Base-by-base conservation (phyloP, 2,329 filamentous ascomycete genomes). In the Pseudopyricularia cyperi region DNA sequence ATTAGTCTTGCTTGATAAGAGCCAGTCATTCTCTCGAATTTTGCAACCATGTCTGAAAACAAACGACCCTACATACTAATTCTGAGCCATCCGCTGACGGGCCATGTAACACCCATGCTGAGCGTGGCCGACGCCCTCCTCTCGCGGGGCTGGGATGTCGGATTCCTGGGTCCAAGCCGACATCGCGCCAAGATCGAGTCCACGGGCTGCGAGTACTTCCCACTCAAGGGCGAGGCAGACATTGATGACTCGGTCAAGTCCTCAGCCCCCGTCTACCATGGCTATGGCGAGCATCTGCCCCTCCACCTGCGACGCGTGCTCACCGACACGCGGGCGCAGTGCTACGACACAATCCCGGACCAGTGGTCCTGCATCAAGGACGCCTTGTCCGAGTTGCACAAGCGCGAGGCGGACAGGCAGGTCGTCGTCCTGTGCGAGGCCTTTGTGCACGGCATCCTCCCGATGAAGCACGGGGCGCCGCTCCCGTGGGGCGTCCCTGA, bases 361-460 rank as follows among this genome's bases (percentile, higher is more conserved):
- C 62, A 66, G 19, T 70, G 66, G 66, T 48, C 50, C 0, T 62
- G 62, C 49, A 54, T 69, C 47, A 57, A 57, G 34, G 56, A 56
- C 0, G 63, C 63, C 0, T 55, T 69, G 12, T 24, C 28, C 2
- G 46, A 33, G 2, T 52, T 69, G 28, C 58, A 57, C 15, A 30
- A 7, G 2, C 55, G 55, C 3, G 54, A 56, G 9, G 60, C 61
- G 0, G 7, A 14, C 19, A 30, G 49, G 15, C 54, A 57, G 4
- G 55, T 68, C 15, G 32, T 67, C 24, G 52, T 68, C n/a, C 53
- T 68, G 7, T 58, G 54, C 37, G 66, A 68, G 53, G 63, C 64
- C 11, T 63, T 68, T 52, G 68, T 66, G 53, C 62, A 64, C 42
- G 66, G 66, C 14, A 54, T 63, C 7, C 55, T 69, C 52, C 67